A percentile compares a stretch with the other conserved stretches of the same genome.
These are phyloP conservation scores for Adansonia digitata DNA, from an alignment of 345 rosid genomes.

Conservation along the genomic window DNA sequence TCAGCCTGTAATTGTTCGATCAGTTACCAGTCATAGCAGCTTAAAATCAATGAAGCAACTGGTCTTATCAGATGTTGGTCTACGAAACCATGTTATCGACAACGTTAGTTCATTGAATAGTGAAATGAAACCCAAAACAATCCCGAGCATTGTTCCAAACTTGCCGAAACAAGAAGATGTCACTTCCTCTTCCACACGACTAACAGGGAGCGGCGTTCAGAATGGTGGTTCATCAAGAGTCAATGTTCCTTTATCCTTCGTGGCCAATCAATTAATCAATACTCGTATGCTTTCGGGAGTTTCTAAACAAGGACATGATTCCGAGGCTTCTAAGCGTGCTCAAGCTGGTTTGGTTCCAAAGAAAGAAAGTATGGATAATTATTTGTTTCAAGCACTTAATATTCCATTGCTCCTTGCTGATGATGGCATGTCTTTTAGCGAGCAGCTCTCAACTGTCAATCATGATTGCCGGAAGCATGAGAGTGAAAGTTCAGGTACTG, in stretches of 20 bases:
- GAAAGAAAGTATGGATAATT: constrained; percentile 25
- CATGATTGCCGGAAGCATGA: constrained; percentile 21
- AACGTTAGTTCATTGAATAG: neutral
- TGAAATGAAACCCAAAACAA: neutral
- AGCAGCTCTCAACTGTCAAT: constrained; percentile 11
- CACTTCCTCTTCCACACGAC: neutral
- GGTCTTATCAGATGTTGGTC: neutral
- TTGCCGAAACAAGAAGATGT: neutral
- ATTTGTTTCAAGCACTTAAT: constrained; percentile 28
- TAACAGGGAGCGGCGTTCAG: neutral
- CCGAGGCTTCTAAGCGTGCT: constrained; percentile 10
- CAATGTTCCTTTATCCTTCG: neutral
- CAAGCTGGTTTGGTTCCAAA: constrained; percentile 20
- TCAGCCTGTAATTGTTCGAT: neutral
- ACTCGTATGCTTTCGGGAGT: neutral
- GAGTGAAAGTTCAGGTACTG: constrained; percentile 23
- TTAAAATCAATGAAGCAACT: neutral
- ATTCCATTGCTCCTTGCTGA: constrained; percentile 13
- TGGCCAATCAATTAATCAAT: neutral
- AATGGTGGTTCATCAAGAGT: neutral
- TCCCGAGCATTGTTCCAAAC: neutral
- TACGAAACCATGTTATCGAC: neutral
- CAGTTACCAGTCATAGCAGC: neutral
- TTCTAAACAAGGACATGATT: neutral
- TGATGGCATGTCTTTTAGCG: constrained; percentile 21